Percentiles rank a stretch among this genome's conserved stretches.
Conservation (phyloP, 495 filamentous ascomycete species). For the Neurospora sp. region DNA sequence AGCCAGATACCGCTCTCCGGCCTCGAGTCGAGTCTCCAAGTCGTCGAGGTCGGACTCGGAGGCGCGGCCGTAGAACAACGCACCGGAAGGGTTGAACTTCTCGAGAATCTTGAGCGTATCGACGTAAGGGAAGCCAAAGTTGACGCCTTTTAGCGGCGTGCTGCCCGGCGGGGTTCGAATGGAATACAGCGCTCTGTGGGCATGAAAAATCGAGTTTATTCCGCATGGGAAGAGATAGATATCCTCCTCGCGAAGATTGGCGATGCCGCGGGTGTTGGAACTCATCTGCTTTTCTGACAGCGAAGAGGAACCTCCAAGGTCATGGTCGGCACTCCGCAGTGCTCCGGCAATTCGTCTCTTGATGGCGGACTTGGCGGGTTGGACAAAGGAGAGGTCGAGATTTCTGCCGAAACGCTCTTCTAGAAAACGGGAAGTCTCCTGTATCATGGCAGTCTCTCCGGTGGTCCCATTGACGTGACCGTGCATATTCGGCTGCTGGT, state of each 20-base stretch:
- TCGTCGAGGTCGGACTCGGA: conserved; percentile 76
- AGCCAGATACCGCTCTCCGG: conserved; percentile 69
- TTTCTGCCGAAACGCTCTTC: conserved; percentile 95
- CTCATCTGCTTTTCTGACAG: conserved; percentile 24
- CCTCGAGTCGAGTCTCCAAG: conserved; percentile 58
- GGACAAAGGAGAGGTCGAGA: conserved; percentile 63
- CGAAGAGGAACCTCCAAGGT: conserved; percentile 35
- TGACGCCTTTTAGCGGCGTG: conserved; percentile 49
- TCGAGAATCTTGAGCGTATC: conserved; percentile 91
- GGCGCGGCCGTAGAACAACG: conserved; percentile 81
- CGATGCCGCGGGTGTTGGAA: conserved; percentile 44
- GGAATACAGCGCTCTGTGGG: conserved; percentile 61
- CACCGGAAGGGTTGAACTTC: conserved; percentile 81
- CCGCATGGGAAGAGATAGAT: conserved; percentile 81
- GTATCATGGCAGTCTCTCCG: conserved; percentile 22
- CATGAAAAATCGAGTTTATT: conserved; percentile 91
- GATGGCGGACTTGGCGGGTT: conserved; percentile 77
- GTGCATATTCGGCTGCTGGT: conserved; percentile 3
- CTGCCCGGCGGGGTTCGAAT: conserved; percentile 33
- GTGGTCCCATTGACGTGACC: conserved; percentile 3
- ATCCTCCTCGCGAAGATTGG: conserved; percentile 74
- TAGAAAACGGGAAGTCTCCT: conserved; percentile 69
- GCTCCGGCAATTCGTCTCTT: conserved; percentile 81
- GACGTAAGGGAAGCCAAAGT: conserved; percentile 84
- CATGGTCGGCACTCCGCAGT: conserved; percentile 55